Percentiles rank a stretch among this genome's conserved stretches.
phyloP scores from a whole-genome alignment of 257 asterid species.

The Solanum pennellii region DNA sequence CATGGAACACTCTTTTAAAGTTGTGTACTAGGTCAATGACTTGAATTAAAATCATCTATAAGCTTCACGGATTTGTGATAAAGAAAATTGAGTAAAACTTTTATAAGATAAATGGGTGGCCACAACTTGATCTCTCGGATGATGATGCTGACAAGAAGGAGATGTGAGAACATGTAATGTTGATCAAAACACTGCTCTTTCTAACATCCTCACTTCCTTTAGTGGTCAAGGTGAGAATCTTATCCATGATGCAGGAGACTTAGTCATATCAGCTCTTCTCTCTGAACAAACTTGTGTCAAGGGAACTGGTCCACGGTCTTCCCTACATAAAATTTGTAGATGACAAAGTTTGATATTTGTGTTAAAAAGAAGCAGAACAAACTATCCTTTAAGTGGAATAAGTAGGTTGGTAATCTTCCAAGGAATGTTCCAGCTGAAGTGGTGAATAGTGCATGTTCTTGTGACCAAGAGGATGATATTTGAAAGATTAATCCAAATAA shows the following conservation, averaged over 20 bases:
- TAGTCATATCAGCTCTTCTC: not conserved
- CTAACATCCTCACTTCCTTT: not conserved
- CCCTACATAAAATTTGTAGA: not conserved
- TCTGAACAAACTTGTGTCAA: too few species aligned
- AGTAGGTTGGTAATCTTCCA: not conserved
- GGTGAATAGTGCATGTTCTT: too few species aligned
- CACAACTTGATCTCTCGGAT: not conserved
- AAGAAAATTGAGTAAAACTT: not conserved
- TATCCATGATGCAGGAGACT: not conserved
- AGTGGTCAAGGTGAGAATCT: not conserved
- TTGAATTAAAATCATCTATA: too few species aligned
- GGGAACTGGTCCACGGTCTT: not conserved
- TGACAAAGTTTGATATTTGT: not conserved
- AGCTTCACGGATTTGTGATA: not conserved
- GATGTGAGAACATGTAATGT: not conserved
- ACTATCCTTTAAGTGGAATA: not conserved
- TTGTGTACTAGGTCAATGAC: not conserved
- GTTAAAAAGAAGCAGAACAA: not conserved
- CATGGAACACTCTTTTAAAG: not conserved
- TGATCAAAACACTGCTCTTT: too few species aligned
- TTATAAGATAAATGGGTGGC: not conserved
- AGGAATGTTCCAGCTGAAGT: too few species aligned
- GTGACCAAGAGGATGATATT: not conserved
- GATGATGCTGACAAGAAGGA: not conserved
- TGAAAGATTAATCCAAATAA: not conserved